A percentile compares a stretch with the other conserved stretches of the same genome.
phyloP scores from a whole-genome alignment of 148 eudicot genomes.

The Fagopyrum esculentum region DNA sequence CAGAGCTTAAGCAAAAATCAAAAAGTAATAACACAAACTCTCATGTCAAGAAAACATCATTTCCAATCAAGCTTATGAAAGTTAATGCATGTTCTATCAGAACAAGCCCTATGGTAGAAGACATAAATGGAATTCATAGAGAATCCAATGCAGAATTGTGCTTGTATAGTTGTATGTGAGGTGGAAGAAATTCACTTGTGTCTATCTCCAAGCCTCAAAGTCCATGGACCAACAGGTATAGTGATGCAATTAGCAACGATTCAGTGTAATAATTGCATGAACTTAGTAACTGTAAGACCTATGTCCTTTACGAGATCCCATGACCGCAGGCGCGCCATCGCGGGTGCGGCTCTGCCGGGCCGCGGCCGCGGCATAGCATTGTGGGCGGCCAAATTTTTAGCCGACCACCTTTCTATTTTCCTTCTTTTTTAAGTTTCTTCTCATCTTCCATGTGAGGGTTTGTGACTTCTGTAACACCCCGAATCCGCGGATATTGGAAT shows the following conservation, averaged over 20 bases:
- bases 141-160: no score
- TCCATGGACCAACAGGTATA: background rate
- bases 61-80: background rate
- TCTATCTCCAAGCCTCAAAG: background rate
- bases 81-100: background rate
- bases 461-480: no score
- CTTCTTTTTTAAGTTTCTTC: no score
- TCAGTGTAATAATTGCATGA: background rate
- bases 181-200: background rate
- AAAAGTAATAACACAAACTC: background rate
- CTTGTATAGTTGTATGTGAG: background rate
- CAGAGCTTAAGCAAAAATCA: background rate
- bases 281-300: background rate
- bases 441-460: no score
- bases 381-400: no score
- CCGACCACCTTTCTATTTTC: no score
- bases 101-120: background rate
- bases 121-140: no score
- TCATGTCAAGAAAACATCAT: background rate
- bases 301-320: no score
- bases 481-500: no score
- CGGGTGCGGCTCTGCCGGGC: no score
- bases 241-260: background rate
- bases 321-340: no score
- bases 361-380: no score